phyloP scores from a whole-genome alignment of 805 yeast genomes.

The Jamesozyma jinghongensis region DNA sequence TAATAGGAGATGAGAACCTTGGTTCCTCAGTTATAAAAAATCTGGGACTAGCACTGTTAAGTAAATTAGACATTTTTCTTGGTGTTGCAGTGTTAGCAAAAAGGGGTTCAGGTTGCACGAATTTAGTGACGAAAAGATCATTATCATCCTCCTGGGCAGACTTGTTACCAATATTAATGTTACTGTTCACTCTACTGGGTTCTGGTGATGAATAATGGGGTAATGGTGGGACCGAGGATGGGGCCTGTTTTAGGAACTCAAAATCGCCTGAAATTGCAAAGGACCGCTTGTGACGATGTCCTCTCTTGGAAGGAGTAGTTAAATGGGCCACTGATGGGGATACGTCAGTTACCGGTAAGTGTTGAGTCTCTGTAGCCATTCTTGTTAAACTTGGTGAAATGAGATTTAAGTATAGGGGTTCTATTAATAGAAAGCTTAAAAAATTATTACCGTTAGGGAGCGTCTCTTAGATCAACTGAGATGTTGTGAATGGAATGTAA shows the following conservation, averaged over 20 bases:
- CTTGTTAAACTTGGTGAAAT: background rate
- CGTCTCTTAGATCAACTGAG: background rate
- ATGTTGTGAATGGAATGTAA: too few species aligned
- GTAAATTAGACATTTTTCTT: slow-evolving; percentile 1
- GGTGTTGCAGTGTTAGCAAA: slow-evolving; percentile 3
- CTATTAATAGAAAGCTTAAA: background rate
- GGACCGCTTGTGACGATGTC: slow-evolving; percentile 76
- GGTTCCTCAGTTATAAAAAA: slow-evolving; percentile 29
- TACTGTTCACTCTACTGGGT: background rate
- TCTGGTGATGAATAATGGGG: background rate
- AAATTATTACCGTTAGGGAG: background rate
- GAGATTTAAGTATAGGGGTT: background rate
- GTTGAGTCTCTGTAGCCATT: slow-evolving; percentile 16
- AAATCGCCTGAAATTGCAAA: slow-evolving; percentile 87
- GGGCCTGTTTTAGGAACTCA: slow-evolving; percentile 36
- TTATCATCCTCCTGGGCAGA: background rate
- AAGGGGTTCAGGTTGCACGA: background rate
- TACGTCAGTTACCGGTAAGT: slow-evolving; percentile 9
- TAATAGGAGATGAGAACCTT: slow-evolving; percentile 22
- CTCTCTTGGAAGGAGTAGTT: slow-evolving; percentile 33
- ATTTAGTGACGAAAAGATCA: background rate
- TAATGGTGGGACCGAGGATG: slow-evolving; percentile 3
- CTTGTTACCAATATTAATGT: background rate
- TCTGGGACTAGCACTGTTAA: slow-evolving; percentile 18
- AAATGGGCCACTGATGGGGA: slow-evolving; percentile 8